Conservation (phyloP, 441 rosid genomes). For the Brassica balearica region DNA sequence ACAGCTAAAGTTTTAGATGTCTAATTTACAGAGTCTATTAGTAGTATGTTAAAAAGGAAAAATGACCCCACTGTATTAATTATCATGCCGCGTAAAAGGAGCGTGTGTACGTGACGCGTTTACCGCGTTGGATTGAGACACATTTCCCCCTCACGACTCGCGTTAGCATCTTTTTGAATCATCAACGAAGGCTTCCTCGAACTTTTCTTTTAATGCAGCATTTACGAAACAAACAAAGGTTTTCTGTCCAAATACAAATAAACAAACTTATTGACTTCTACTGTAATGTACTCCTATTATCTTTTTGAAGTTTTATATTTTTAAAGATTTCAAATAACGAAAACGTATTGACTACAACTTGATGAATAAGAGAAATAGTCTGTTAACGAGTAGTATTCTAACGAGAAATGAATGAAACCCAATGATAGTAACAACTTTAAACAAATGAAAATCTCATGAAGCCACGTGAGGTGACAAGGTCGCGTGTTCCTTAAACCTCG, state of each 20-base stretch:
- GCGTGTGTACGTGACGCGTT: neutral
- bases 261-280: no score
- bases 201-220: neutral
- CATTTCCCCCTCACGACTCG: neutral
- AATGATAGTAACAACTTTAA: neutral
- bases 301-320: no score
- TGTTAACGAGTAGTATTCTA: no score
- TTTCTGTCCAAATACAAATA: no score
- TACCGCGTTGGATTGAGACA: neutral
- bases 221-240: neutral
- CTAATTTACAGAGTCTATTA: no score
- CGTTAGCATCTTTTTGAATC: neutral
- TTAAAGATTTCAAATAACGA: no score
- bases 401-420: neutral
- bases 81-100: neutral
- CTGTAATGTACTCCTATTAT: no score
- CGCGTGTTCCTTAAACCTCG: neutral
- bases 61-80: no score
- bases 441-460: neutral
- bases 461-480: slow-evolving; percentile 28
- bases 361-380: no score
- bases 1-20: no score
- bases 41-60: no score
- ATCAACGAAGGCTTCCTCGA: neutral
- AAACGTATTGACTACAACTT: no score